Evolutionary conservation across 768 basidiomycete genomes (phyloP), one percentile per base, ranked within the genome.

Genomic region (Termitomyces sp.): DNA sequence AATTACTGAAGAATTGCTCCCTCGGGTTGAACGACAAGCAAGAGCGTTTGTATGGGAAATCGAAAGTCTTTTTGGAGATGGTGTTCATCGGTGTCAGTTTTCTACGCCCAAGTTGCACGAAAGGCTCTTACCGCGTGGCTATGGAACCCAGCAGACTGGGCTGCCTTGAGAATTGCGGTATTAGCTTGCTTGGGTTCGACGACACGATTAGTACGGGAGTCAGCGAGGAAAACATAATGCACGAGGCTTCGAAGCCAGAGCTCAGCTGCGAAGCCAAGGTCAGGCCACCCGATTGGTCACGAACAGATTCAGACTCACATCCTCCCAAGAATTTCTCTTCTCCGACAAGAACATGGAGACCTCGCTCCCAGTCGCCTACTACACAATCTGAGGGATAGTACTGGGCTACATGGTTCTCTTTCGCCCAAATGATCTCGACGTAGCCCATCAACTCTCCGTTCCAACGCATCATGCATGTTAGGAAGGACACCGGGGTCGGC

Each of bases 401-500:
- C 46, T 67, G 64, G 43, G 69, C 67, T 16, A 71, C 63, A 44
- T 69, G 70, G 53, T 75, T 63, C 57, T 78, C 81, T 71, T 80
- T 81, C 51, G 71, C 62, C 66, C 76, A 80, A 7, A 72, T 70
- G n/a, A 79, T 45, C 59, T 82, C 81, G 11, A 67, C 59, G 52
- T 81, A 82, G 5, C 80, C 80, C 64, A 73, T 71, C 27, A 72
- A 54, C 59, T 73, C 72, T 2, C 73, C 72, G 48, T 82, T 75
- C 80, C 81, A 82, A 54, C 73, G 75, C 66, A 79, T 73, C 57
- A 82, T 74, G n/a, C n/a, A n/a, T n/a, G 11, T 75, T 61, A 16
- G 75, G 72, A 25, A 78, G 40, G 19, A 72, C 67, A 21, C 71
- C 70, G 4, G 75, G 74, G 58, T 82, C 75, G 4, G 65, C 66